A percentile compares a stretch with the other conserved stretches of the same genome.
Evolutionary conservation across 192 early-diverging fungal genomes (phyloP).

Genomic region (Coemansia sp.): DNA sequence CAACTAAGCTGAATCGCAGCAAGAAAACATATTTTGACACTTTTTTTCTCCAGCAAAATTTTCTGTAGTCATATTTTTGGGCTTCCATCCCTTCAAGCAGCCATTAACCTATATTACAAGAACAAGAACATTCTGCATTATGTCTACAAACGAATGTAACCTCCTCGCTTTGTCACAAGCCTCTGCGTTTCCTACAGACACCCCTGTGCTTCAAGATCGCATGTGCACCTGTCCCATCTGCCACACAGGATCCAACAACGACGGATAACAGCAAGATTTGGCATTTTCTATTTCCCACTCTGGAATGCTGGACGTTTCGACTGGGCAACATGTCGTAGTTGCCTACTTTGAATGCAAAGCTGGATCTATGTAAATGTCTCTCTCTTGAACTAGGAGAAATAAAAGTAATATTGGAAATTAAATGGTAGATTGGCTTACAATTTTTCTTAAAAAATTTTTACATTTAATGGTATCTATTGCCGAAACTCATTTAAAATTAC

Average conservation of each 20-base stretch:
- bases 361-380: background rate
- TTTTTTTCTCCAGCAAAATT: too few species aligned
- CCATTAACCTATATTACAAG: background rate
- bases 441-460: too few species aligned
- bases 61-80: too few species aligned
- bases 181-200: background rate
- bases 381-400: background rate
- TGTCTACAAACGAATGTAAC: background rate
- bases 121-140: background rate
- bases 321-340: background rate
- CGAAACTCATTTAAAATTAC: too few species aligned
- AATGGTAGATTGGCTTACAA: too few species aligned
- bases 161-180: background rate
- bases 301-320: conserved; percentile 2
- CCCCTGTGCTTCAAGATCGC: conserved; percentile 17
- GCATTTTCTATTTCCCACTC: background rate
- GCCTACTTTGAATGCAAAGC: background rate
- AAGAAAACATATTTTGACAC: too few species aligned
- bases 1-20: too few species aligned
- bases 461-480: too few species aligned
- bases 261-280: conserved; percentile 1
- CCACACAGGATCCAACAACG: conserved; percentile 34
- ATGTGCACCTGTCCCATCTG: conserved; percentile 54
- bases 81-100: background rate
- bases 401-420: background rate